Evolutionary conservation across 192 early-diverging fungal genomes (phyloP).

Genomic region (Rhizophagus sp.): DNA sequence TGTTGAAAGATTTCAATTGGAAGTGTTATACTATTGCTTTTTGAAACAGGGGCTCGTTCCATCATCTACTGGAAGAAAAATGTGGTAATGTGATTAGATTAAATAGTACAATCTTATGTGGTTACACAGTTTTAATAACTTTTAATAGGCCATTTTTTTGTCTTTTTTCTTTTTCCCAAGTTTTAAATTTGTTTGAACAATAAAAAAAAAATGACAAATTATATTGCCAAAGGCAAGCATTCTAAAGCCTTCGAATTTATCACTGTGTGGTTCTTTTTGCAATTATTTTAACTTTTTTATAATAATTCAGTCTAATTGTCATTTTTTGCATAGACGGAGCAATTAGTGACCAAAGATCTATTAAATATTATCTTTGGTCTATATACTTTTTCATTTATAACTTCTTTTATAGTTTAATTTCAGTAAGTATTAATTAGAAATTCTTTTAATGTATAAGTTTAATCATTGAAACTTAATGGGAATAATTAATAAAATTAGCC

Average conservation of each 20-base stretch:
- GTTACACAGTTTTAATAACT: not conserved
- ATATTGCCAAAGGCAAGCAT: not conserved
- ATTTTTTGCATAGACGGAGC: not conserved
- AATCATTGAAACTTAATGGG: not conserved
- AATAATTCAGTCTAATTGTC: not conserved
- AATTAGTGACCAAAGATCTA: not conserved
- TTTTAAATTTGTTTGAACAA: too few species aligned
- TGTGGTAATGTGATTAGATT: too few species aligned
- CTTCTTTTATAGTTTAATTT: not conserved
- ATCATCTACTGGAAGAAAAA: not conserved
- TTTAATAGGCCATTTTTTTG: not conserved
- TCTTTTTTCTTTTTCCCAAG: too few species aligned
- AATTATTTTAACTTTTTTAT: too few species aligned
- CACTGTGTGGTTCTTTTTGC: too few species aligned
- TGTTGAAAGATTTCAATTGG: slow-evolving; percentile 15
- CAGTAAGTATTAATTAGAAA: not conserved
- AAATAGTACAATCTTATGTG: not conserved
- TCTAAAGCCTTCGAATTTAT: not conserved
- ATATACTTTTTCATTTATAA: not conserved
- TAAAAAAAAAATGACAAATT: not conserved
- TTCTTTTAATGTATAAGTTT: not conserved
- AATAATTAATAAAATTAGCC: not conserved
- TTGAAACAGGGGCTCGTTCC: not conserved
- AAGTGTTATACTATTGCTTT: not conserved
- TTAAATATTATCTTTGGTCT: not conserved